Evolutionary conservation across 768 basidiomycete species (phyloP).

Genomic region (Mycena capillaripes): DNA sequence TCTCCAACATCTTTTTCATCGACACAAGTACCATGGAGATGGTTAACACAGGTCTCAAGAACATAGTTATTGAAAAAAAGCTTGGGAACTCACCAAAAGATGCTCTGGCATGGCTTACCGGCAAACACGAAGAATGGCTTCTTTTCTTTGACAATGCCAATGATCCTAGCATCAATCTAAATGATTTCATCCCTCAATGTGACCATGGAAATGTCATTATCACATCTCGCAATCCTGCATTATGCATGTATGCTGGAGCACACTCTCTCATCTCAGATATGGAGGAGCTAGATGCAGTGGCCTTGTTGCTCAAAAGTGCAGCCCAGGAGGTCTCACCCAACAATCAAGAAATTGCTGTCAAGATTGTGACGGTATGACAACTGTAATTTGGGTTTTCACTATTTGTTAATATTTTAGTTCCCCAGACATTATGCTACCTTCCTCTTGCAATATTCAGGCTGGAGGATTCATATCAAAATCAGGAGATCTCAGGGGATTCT

Average conservation of each 20-base stretch:
- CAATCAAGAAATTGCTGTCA: not conserved
- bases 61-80: not conserved
- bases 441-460: constrained; percentile 25
- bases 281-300: constrained; percentile 8
- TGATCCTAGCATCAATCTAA: not conserved
- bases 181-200: constrained; percentile 8
- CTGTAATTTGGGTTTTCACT: not conserved
- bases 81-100: not conserved
- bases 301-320: no score
- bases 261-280: not conserved
- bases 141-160: no score
- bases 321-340: not conserved
- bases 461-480: constrained; percentile 13
- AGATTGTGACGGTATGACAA: constrained; percentile 17
- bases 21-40: constrained; percentile 8
- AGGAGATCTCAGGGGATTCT: not conserved
- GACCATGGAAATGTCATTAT: constrained; percentile 28
- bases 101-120: not conserved
- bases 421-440: not conserved
- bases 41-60: no score
- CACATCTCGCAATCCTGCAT: constrained; percentile 15
- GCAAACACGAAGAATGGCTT: not conserved
- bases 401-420: not conserved
- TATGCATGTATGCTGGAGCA: constrained; percentile 1
- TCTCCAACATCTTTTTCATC: constrained; percentile 6